Percentiles rank a stretch among this genome's conserved stretches.
phyloP scores from a whole-genome alignment of 108 stramenopile species.

The Fragilaria crotonensis region DNA sequence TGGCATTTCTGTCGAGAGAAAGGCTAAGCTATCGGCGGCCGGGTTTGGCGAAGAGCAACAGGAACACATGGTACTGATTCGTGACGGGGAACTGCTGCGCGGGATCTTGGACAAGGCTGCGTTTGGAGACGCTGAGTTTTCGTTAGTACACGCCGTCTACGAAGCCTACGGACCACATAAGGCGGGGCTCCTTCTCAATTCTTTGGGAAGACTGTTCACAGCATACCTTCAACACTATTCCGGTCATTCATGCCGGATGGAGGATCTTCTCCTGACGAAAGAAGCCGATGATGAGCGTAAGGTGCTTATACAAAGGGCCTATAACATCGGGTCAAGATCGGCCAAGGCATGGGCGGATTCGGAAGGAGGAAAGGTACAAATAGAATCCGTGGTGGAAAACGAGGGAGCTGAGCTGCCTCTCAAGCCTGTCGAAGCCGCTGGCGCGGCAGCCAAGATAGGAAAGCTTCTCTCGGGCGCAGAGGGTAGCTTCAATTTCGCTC shows the following conservation, averaged over 20 bases:
- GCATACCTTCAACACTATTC: constrained; percentile 90
- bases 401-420: constrained; percentile 36
- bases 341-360: constrained; percentile 91
- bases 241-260: constrained; percentile 96
- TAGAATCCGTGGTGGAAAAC: constrained; percentile 40
- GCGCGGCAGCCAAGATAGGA: constrained; percentile 67
- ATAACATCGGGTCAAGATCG: constrained; percentile 75
- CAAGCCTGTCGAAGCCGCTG: constrained; percentile 77
- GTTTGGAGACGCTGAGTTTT: constrained; percentile 91
- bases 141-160: constrained; percentile 93
- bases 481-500: constrained; percentile 75
- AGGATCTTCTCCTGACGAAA: constrained; percentile 89
- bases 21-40: constrained; percentile 85
- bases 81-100: constrained; percentile 86
- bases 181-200: constrained; percentile 83
- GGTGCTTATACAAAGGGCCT: constrained; percentile 63
- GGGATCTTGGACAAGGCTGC: constrained; percentile 98
- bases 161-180: constrained; percentile 92
- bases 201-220: constrained; percentile 94
- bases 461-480: constrained; percentile 73
- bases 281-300: constrained; percentile 75
- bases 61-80: constrained; percentile 88
- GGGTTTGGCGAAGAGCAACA: constrained; percentile 84
- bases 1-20: constrained; percentile 82
- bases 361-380: constrained; percentile 85